Evolutionary conservation across 1,139 yeast species (phyloP).

Genomic region (Pichia inconspicua): DNA sequence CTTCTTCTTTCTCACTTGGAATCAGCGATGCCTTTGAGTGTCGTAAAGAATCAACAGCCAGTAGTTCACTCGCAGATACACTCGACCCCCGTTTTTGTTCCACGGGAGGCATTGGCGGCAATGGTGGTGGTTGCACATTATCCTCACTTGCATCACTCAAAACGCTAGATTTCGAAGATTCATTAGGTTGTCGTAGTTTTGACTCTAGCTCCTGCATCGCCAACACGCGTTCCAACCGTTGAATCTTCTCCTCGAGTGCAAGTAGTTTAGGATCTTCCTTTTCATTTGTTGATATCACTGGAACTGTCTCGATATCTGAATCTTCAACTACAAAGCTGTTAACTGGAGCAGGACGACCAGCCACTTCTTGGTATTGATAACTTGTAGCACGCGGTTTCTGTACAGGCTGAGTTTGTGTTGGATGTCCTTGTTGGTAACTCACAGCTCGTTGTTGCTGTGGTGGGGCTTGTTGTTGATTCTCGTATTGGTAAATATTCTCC

Average conservation of each 20-base stretch:
- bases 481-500: neutral
- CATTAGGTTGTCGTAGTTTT: conserved; percentile 7
- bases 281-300: neutral
- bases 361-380: neutral
- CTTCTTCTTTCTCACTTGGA: conserved; percentile 17
- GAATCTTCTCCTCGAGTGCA: conserved; percentile 26
- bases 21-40: conserved; percentile 22
- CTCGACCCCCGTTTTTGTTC: conserved; percentile 20
- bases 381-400: neutral
- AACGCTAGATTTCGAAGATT: neutral
- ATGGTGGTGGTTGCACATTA: conserved; percentile 19
- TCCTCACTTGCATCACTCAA: neutral
- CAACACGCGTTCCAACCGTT: conserved; percentile 22
- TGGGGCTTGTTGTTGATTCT: neutral
- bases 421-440: neutral
- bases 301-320: neutral
- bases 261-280: conserved; percentile 13
- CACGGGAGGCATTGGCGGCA: conserved; percentile 26
- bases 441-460: conserved; percentile 4
- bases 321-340: neutral
- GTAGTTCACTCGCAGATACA: neutral
- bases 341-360: neutral
- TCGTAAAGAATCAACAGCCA: conserved; percentile 4
- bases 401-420: neutral
- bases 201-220: conserved; percentile 18